Base-by-base conservation (phyloP, 2,329 filamentous ascomycete genomes). In the Madurella mycetomatis region DNA sequence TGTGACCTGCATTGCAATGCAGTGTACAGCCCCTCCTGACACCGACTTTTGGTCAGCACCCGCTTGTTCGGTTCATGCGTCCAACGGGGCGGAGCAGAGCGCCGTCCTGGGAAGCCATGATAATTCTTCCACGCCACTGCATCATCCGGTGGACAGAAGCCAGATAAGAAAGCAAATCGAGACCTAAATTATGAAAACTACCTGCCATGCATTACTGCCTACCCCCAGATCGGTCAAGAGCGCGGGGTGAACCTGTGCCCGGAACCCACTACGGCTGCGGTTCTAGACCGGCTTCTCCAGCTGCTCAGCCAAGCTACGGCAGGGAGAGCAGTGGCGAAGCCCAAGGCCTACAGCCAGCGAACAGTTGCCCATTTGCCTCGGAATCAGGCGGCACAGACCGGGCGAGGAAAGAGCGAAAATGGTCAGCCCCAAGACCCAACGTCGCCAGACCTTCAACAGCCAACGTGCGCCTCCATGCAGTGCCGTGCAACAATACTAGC, bases 131-230 rank as follows among this genome's bases (percentile, higher is more conserved):
- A 50, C 46, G 18, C 41, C 49, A 52, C 44, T 30, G 40, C 30
- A 39, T 42, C 32, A 34, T 34, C 12, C 16, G 0, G 34, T 17
- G n/a, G 37, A 19, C 19, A 17, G 30, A 41, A 41, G 31, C 41
- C 19, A 16, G 17, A 51, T 37, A 37, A 45, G 19, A 55, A 45
- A 53, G 46, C 47, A 61, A 60, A 60, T 60, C 56, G 41, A 60
- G 47, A 59, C 46, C 25, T 63, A 47, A 51, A 62, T 61, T 60
- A 61, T 55, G 61, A 61, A 52, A 61, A 56, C 55, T 62, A 61
- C 53, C 54, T 56, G 49, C 42, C 47, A 53, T 59, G 53, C 54
- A 52, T 43, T 55, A 32, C 47, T 39, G 51, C 48, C 51, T n/a
- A 41, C 25, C 49, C 52, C 44, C 42, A 45, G 52, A 48, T 49